Evolutionary conservation across 139 green algal genomes (phyloP).

Genomic region (Chlamydomonas incerta): DNA sequence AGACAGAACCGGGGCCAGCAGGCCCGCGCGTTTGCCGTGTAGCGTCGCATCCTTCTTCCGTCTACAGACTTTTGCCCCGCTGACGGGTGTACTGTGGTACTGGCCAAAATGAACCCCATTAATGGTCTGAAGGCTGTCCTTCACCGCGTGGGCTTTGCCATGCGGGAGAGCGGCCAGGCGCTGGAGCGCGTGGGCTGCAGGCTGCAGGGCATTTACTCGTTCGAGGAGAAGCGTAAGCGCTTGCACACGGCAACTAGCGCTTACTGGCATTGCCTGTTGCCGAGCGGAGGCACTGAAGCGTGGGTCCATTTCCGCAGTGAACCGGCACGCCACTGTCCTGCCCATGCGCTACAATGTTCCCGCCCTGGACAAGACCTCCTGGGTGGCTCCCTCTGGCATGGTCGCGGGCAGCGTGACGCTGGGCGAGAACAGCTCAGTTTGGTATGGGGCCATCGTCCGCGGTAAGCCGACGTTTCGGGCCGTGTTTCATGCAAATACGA

Average conservation of each 20-base stretch:
- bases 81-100: no score
- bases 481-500: not conserved
- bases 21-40: no score
- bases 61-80: no score
- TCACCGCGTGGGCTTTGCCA: constrained; percentile 75
- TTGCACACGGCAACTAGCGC: not conserved
- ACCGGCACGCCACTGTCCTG: constrained; percentile 45
- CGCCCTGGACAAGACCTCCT: constrained; percentile 68
- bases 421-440: constrained; percentile 86
- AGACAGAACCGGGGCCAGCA: no score
- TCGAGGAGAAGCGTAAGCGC: constrained; percentile 87
- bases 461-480: constrained; percentile 63
- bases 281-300: not conserved
- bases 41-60: no score
- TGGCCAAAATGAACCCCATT: constrained; percentile 41
- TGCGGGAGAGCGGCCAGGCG: constrained; percentile 95
- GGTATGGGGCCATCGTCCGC: constrained; percentile 90
- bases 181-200: constrained; percentile 89
- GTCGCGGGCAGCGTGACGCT: constrained; percentile 91
- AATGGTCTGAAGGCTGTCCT: constrained; percentile 29
- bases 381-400: constrained; percentile 90
- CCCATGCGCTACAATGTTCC: constrained; percentile 64
- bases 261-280: no score
- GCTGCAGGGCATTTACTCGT: constrained; percentile 90
- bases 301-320: constrained; percentile 40